These are phyloP conservation scores for Phoma herbarum DNA, from an alignment of 2,329 filamentous ascomycete species.

Conservation along the genomic window DNA sequence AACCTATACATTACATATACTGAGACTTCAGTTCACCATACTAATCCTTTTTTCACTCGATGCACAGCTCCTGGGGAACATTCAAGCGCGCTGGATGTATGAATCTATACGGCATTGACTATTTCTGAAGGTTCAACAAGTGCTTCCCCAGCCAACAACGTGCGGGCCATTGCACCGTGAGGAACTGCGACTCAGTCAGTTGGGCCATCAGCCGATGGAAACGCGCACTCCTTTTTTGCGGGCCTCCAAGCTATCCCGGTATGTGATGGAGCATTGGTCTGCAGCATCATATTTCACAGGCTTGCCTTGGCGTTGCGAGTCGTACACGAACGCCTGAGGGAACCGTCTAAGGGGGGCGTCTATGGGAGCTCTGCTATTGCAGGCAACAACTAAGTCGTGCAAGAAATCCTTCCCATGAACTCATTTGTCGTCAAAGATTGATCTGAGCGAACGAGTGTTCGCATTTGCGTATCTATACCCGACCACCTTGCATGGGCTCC, in stretches of 20 bases:
- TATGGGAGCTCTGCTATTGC: not conserved
- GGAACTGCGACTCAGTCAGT: not conserved
- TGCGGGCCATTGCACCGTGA: not conserved
- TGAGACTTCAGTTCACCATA: too few relatives aligned
- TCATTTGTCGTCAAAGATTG: not conserved
- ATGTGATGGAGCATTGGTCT: not conserved
- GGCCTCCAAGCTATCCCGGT: not conserved
- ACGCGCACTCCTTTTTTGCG: not conserved
- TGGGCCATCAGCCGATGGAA: not conserved
- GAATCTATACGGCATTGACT: not conserved
- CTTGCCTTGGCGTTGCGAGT: not conserved
- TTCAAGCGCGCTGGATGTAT: not conserved
- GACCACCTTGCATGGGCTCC: slow-evolving; percentile 3
- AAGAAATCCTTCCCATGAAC: not conserved
- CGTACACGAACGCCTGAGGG: not conserved
- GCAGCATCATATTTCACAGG: not conserved
- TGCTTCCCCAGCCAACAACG: slow-evolving; percentile 2
- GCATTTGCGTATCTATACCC: not conserved
- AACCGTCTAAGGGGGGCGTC: not conserved
- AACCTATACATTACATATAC: not conserved
- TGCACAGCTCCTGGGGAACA: not conserved
- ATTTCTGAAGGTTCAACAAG: not conserved
- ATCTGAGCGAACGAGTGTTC: not conserved
- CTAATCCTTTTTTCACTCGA: not conserved
- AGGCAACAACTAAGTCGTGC: not conserved